Conservation (phyloP, 345 rosid genomes). For the Leavenworthia alabamica region DNA sequence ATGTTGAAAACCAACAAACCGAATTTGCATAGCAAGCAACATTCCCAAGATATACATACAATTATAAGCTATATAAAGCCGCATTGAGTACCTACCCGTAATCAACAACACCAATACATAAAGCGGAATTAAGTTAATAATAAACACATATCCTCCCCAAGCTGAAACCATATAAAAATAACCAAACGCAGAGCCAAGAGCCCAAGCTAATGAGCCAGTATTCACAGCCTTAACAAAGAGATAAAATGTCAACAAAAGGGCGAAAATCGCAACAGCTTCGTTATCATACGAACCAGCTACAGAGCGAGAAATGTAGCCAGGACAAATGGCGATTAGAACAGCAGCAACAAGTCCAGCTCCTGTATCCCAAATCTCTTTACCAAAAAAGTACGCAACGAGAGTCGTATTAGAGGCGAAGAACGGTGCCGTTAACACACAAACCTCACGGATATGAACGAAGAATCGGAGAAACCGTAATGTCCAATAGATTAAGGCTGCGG, state of each 20-base stretch:
- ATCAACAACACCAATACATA: constrained; percentile 87
- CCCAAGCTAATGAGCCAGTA: constrained; percentile 88
- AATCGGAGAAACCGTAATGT: constrained; percentile 55
- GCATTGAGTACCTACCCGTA: constrained; percentile 92
- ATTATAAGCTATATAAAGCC: constrained; percentile 88
- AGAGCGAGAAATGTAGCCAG: constrained; percentile 94
- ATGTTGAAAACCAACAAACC: constrained; percentile 97
- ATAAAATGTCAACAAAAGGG: constrained; percentile 77
- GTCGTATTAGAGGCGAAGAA: constrained; percentile 96
- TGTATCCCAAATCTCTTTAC: constrained; percentile 93
- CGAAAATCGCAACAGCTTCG: constrained; percentile 93
- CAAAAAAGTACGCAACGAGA: constrained; percentile 87
- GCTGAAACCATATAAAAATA: constrained; percentile 99
- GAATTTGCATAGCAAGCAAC: constrained; percentile 97
- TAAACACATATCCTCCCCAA: constrained; percentile 99
- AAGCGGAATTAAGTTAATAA: constrained; percentile 88
- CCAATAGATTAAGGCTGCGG: constrained; percentile 81
- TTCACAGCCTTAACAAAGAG: constrained; percentile 89
- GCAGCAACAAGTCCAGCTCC: constrained; percentile 98
- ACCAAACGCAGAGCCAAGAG: constrained; percentile 86
- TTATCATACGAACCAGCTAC: constrained; percentile 97
- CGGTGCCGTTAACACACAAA: constrained; percentile 92
- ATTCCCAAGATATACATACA: constrained; percentile 91
- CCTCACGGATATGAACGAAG: constrained; percentile 92
- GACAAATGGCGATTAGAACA: constrained; percentile 78